phyloP scores from a whole-genome alignment of 768 basidiomycete species.

The Agaricus sinodeliciosus region DNA sequence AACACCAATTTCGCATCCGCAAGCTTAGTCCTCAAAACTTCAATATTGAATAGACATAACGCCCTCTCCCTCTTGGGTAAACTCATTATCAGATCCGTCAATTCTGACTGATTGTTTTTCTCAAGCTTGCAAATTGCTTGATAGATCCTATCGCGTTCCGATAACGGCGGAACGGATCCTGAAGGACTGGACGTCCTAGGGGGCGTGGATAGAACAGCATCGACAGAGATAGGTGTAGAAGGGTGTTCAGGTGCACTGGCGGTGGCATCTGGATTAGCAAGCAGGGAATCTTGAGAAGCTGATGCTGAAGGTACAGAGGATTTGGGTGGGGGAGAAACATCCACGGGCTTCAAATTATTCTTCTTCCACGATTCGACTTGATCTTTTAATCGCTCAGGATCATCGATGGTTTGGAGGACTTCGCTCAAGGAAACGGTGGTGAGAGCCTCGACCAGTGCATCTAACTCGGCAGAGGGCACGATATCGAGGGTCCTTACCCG shows the following conservation, averaged over 20 bases:
- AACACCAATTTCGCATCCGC: slow-evolving; percentile 78
- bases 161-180: slow-evolving; percentile 47
- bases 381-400: slow-evolving; percentile 55
- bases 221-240: slow-evolving; percentile 76
- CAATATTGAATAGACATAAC: slow-evolving; percentile 85
- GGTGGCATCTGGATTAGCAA: slow-evolving; percentile 67
- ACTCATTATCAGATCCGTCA: slow-evolving; percentile 78
- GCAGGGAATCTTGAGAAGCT: slow-evolving; percentile 62
- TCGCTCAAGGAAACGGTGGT: slow-evolving; percentile 67
- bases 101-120: slow-evolving; percentile 47
- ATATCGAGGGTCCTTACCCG: slow-evolving; percentile 54
- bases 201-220: slow-evolving; percentile 69
- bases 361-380: slow-evolving; percentile 44
- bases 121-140: slow-evolving; percentile 64
- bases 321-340: slow-evolving; percentile 26
- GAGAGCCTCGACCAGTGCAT: slow-evolving; percentile 65
- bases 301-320: slow-evolving; percentile 27
- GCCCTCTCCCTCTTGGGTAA: slow-evolving; percentile 86
- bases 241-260: slow-evolving; percentile 90
- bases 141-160: slow-evolving; percentile 72
- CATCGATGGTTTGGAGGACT: slow-evolving; percentile 71
- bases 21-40: slow-evolving; percentile 71
- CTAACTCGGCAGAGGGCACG: slow-evolving; percentile 51
- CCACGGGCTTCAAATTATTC: slow-evolving; percentile 10
- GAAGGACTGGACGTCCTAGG: slow-evolving; percentile 82